These are phyloP conservation scores for Petunia axillaris DNA, from an alignment of 257 asterid species.

Conservation along the genomic window DNA sequence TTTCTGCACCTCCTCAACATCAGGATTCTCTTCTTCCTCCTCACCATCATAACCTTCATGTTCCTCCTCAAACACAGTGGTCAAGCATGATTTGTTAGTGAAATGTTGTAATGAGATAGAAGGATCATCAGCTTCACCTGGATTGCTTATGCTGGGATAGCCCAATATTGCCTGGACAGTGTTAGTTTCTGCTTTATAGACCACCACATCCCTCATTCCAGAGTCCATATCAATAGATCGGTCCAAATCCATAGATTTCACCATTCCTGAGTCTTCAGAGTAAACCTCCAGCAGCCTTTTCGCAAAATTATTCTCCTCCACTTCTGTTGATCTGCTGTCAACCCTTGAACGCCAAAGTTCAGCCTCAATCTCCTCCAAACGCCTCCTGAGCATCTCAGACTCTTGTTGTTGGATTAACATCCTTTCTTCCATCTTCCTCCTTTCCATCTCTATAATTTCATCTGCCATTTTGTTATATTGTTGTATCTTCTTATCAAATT, in stretches of 20 bases:
- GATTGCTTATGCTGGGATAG: conserved; percentile 33
- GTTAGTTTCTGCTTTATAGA: conserved; percentile 35
- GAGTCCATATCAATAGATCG: conserved; percentile 74
- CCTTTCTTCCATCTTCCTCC: conserved; percentile 74
- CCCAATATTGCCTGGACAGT: conserved; percentile 34
- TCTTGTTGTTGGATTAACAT: conserved; percentile 66
- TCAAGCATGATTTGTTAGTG: conserved; percentile 54
- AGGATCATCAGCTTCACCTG: conserved; percentile 42
- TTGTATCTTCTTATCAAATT: conserved; percentile 62
- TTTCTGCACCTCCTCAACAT: conserved; percentile 75
- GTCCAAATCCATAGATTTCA: conserved; percentile 92
- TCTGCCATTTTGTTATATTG: conserved; percentile 65
- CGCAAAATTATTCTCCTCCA: conserved; percentile 64
- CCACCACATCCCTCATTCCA: conserved; percentile 34
- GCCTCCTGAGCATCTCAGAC: conserved; percentile 67
- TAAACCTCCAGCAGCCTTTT: conserved; percentile 61
- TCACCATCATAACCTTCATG: conserved; percentile 66
- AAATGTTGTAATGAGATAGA: conserved; percentile 31
- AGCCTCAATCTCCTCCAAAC: conserved; percentile 74
- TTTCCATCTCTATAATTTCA: conserved; percentile 67
- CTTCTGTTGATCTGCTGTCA: conserved; percentile 47
- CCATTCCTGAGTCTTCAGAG: conserved; percentile 83
- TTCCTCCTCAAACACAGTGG: conserved; percentile 82
- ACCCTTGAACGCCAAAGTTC: conserved; percentile 57
- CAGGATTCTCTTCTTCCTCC: conserved; percentile 44